Base-by-base conservation (phyloP, 164 flowering plant species). In the Nymphaea thermarum region DNA sequence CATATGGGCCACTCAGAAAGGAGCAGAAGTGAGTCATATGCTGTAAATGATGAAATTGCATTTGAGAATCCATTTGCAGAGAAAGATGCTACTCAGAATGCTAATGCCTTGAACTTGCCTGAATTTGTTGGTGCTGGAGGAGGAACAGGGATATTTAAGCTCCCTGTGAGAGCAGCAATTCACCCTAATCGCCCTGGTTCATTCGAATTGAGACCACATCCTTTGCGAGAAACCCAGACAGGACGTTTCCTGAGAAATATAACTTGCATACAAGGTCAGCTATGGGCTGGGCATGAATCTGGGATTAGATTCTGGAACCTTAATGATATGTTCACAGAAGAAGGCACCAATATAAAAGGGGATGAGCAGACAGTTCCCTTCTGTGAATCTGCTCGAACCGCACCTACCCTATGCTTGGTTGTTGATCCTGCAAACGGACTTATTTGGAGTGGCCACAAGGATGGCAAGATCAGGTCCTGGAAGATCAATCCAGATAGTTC, bases 371-470 rank as follows among this genome's bases (percentile, higher is more conserved):
- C 97, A 0, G 90, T 90, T n/a, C 96, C 96, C 1, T 93, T 85
- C 68, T 60, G 68, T 44, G 97, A 90, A 70, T 87, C 91, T 1
- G 81, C 51, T 2, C 78, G 69, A n/a, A 82, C 89, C 0, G 75
- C 89, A 0, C 88, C 96, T 3, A 75, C 87, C 10, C 45, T 79
- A 41, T 90, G 96, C 72, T 60, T 95, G 82, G 70, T 81, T 51
- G 82, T 82, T 55, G 97, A 90, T 73, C 44, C 43, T 6, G 97
- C 80, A 57, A 92, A 80, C 72, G 76, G 81, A 71, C 63, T 95
- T 73, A 78, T 92, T 41, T 95, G 94, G 98, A 89, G 79, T 63
- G 98, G 99, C 15, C 99, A 95, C 59, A 92, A 87, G 76, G 99
- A 95, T 75, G 99, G 98, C 51, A 95, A 82, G 76, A 87, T 90